A percentile compares a stretch with the other conserved stretches of the same genome.
Evolutionary conservation across 768 basidiomycete genomes (phyloP).

Genomic region (Russula griseocarnosa): DNA sequence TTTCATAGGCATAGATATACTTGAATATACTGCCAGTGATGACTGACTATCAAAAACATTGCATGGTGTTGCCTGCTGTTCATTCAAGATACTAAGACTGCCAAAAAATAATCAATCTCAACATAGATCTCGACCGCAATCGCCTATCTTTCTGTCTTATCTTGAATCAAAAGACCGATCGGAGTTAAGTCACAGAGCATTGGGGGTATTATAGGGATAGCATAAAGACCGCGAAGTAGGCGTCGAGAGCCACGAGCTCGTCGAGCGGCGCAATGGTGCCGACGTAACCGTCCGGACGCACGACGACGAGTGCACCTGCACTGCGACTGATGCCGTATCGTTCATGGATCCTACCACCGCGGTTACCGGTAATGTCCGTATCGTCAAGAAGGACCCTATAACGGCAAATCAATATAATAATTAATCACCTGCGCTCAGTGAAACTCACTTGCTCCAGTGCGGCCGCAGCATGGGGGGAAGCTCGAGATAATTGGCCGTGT

Average conservation of each 20-base stretch:
- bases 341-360: conserved; percentile 53
- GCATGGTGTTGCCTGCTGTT: too few species aligned
- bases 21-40: too few species aligned
- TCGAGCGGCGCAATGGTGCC: conserved; percentile 52
- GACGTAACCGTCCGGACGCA: conserved; percentile 66
- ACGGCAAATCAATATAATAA: neutral
- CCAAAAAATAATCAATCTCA: neutral
- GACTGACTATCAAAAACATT: too few species aligned
- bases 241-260: conserved; percentile 37
- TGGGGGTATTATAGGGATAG: neutral
- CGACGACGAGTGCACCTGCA: conserved; percentile 48
- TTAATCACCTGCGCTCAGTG: neutral
- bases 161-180: neutral
- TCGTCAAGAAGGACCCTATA: conserved; percentile 60
- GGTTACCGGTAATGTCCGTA: conserved; percentile 40
- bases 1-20: too few species aligned
- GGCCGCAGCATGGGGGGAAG: conserved; percentile 36
- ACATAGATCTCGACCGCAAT: neutral
- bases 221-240: conserved; percentile 51
- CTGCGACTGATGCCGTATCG: conserved; percentile 48
- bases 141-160: neutral
- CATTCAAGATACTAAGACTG: neutral
- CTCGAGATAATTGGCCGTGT: conserved; percentile 34
- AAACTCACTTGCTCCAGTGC: conserved; percentile 44
- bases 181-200: too few species aligned